Percentiles rank a stretch among this genome's conserved stretches.
Evolutionary conservation across 2,329 filamentous ascomycete genomes (phyloP).

Genomic region (Dactylellina sp.): DNA sequence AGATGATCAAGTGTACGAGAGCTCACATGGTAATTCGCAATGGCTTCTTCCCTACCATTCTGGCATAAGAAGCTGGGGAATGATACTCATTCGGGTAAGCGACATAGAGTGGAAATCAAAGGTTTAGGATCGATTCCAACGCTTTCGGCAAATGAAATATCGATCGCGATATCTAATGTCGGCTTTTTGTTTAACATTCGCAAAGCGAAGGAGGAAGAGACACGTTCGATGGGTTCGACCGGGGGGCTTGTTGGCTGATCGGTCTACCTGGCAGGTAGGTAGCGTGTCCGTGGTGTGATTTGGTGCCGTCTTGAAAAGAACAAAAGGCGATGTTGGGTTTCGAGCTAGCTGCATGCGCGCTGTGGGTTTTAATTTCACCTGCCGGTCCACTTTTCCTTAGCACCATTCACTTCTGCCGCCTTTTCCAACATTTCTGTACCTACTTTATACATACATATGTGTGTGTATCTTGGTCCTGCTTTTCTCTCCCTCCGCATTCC

Average conservation of each 20-base stretch:
- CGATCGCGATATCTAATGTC: background rate
- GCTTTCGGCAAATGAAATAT: background rate
- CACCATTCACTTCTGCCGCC: background rate
- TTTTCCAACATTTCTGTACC: background rate
- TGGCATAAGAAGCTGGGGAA: too few species aligned
- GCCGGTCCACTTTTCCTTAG: slow-evolving; percentile 1
- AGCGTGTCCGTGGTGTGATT: too few species aligned
- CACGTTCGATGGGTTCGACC: background rate
- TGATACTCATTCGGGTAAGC: too few species aligned
- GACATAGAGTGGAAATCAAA: too few species aligned
- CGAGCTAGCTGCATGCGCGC: slow-evolving; percentile 7
- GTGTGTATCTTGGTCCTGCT: background rate
- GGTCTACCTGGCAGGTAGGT: too few species aligned
- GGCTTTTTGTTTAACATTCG: slow-evolving; percentile 12
- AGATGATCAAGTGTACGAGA: too few species aligned
- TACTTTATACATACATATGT: background rate
- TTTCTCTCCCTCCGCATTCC: slow-evolving; percentile 16
- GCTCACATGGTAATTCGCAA: too few species aligned
- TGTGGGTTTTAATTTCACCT: slow-evolving; percentile 22
- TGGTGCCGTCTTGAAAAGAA: background rate
- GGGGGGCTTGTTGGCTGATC: background rate
- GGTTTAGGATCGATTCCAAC: too few species aligned
- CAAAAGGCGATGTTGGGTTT: background rate
- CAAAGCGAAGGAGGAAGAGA: slow-evolving; percentile 10
- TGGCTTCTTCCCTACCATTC: too few species aligned